phyloP scores from a whole-genome alignment of 805 yeast genomes.

The Maudiozyma serrabonitensis region DNA sequence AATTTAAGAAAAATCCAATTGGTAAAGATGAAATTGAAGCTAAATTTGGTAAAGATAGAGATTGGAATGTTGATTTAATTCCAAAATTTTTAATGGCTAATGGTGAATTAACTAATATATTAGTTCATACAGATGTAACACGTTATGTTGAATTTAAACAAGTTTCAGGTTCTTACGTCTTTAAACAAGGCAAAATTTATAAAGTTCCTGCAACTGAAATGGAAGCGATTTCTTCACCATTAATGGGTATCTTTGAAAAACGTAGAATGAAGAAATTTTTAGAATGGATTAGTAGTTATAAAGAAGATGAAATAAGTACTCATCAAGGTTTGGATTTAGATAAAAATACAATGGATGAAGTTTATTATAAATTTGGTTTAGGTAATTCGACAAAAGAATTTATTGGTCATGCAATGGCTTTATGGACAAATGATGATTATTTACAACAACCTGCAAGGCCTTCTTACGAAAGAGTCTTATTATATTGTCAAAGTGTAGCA shows the following conservation, averaged over 20 bases:
- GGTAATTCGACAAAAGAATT: slow-evolving; percentile 92
- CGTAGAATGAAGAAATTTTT: slow-evolving; percentile 87
- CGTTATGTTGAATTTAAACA: slow-evolving; percentile 93
- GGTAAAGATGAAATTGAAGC: slow-evolving; percentile 55
- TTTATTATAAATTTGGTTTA: slow-evolving; percentile 79
- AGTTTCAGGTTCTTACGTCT: slow-evolving; percentile 91
- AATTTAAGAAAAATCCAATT: slow-evolving; percentile 75
- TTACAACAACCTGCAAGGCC: slow-evolving; percentile 84
- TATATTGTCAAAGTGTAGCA: slow-evolving; percentile 85
- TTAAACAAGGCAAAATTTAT: slow-evolving; percentile 76
- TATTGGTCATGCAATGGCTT: slow-evolving; percentile 97
- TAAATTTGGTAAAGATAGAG: slow-evolving; percentile 81
- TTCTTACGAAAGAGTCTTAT: slow-evolving; percentile 72
- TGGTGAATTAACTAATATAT: slow-evolving; percentile 91
- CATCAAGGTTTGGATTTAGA: slow-evolving; percentile 84
- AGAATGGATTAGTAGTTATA: slow-evolving; percentile 75
- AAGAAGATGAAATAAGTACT: slow-evolving; percentile 68
- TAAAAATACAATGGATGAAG: slow-evolving; percentile 81
- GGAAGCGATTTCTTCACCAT: slow-evolving; percentile 84
- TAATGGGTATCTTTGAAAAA: slow-evolving; percentile 95
- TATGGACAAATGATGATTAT: slow-evolving; percentile 89
- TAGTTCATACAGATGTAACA: slow-evolving; percentile 93
- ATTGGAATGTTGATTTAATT: slow-evolving; percentile 95
- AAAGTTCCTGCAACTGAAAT: slow-evolving; percentile 89
- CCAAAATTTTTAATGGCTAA: slow-evolving; percentile 97